phyloP scores from a whole-genome alignment of 139 green algal species.

The Tetraselmis chui region DNA sequence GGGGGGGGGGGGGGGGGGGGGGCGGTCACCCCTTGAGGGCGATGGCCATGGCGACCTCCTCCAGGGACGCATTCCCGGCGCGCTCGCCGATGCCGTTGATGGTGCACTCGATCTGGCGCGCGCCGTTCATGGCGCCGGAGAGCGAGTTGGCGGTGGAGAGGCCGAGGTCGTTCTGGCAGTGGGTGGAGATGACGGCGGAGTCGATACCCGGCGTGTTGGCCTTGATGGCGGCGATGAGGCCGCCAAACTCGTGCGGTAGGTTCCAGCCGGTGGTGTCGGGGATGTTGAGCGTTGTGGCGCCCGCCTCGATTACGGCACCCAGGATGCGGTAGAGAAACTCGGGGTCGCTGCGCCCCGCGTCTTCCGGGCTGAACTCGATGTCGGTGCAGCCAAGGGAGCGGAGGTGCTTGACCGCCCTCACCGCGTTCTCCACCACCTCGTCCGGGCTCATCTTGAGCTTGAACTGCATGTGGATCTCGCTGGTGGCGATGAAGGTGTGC shows the following conservation, averaged over 20 bases:
- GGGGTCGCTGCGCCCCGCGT: conserved; percentile 83
- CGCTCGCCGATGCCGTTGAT: conserved; percentile 99
- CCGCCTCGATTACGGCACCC: conserved; percentile 84
- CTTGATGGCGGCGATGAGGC: conserved; percentile 81
- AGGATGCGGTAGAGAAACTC: conserved; percentile 89
- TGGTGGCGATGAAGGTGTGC: conserved; percentile 97
- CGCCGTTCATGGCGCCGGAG: conserved; percentile 59
- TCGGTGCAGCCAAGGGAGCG: conserved; percentile 84
- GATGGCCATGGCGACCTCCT: conserved; percentile 94
- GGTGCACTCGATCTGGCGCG: conserved; percentile 91
- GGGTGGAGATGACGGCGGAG: conserved; percentile 86
- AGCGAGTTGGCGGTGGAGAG: conserved; percentile 95
- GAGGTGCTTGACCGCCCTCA: conserved; percentile 80
- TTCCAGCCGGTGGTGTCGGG: conserved; percentile 93
- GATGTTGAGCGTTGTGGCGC: conserved; percentile 98
- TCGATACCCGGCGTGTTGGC: conserved; percentile 77
- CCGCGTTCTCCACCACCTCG: conserved; percentile 85
- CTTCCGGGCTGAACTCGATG: conserved; percentile 97
- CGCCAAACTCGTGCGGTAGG: conserved; percentile 91
- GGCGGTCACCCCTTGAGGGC: conserved; percentile 66
- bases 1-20: too few species aligned
- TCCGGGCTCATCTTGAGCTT: conserved; percentile 83
- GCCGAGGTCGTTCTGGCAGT: conserved; percentile 99
- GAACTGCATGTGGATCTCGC: conserved; percentile 94
- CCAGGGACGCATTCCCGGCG: conserved; percentile 93